Evolutionary conservation across 2,329 filamentous ascomycete genomes (phyloP).

Genomic region (Cytospora leucostoma): DNA sequence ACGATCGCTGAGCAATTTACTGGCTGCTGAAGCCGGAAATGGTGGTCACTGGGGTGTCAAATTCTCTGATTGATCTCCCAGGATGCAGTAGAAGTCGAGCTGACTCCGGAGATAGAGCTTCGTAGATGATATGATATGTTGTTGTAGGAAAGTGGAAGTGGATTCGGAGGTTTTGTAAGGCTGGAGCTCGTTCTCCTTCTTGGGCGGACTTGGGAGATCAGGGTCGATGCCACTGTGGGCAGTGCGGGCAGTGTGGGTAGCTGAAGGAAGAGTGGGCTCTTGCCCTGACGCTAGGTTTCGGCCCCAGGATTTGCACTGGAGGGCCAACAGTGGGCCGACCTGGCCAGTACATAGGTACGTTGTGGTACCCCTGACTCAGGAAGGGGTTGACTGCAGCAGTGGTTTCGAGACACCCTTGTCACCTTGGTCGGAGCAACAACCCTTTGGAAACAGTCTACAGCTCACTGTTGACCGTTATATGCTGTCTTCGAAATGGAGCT

Average conservation of each 20-base stretch:
- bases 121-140: background rate
- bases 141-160: background rate
- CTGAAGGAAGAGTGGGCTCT: background rate
- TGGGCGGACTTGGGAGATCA: background rate
- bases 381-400: background rate
- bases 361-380: background rate
- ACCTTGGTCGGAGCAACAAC: too few species aligned
- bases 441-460: too few species aligned
- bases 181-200: background rate
- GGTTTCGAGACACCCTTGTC: too few species aligned
- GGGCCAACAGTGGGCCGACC: background rate
- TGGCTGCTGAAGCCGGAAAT: background rate
- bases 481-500: too few species aligned
- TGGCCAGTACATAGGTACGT: background rate
- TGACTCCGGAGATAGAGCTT: background rate
- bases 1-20: background rate
- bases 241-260: background rate
- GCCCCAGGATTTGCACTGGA: background rate
- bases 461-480: too few species aligned
- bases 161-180: background rate
- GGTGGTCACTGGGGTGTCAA: background rate
- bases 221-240: background rate
- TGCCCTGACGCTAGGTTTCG: background rate
- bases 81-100: background rate
- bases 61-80: background rate